Evolutionary conservation across 208 protist genomes (phyloP), one percentile per base, ranked within the genome.

Genomic region (Leptomonas pyrrhocoris): DNA sequence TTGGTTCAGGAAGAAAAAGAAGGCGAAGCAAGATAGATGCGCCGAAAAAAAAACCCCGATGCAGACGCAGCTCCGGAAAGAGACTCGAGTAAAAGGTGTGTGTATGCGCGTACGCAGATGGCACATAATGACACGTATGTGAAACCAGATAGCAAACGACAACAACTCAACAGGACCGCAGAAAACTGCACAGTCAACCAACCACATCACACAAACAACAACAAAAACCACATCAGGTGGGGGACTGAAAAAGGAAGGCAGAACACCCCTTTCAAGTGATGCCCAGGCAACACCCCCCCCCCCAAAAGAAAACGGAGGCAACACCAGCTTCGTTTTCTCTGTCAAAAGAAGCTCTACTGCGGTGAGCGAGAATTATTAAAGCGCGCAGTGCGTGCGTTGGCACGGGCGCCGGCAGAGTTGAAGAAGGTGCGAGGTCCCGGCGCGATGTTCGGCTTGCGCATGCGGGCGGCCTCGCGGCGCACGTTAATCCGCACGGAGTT

Each of bases 391-490:
- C 91, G 86, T 1, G 91, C 91, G 61, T 96, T 94, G 42, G 86
- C 86, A 13, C 91, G 84, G 8, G 88, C 84, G 25, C 88, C 88
- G 48, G 86, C 79, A 6, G 88, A 93, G 78, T 96, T 96, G 74
- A 89, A 96, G 72, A 96, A 96, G 25, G 86, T 86, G 50, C 81
- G 73, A 12, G 83, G 79, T 1, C 88, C 85, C 2, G 73, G 59
- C 0, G 81, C 67, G 25, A 83, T 83, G 30, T 75, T 78, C 30
- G 88, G 88, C 23, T 72, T 69, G 11, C 80, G 85, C 81, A 90
- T 77, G n/a, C 91, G 86, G 19, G 77, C 60, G 34, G 77, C 59
- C 54, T 96, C 91, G n/a, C 91, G 74, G 28, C 55, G 78, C 27
- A 91, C 87, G 56, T 96, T 94, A 23, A 88, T 48, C 13, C 83